Percentiles rank a stretch among this genome's conserved stretches.
phyloP scores from a whole-genome alignment of 83 land plant species.

The Isoetes engelmannii region DNA sequence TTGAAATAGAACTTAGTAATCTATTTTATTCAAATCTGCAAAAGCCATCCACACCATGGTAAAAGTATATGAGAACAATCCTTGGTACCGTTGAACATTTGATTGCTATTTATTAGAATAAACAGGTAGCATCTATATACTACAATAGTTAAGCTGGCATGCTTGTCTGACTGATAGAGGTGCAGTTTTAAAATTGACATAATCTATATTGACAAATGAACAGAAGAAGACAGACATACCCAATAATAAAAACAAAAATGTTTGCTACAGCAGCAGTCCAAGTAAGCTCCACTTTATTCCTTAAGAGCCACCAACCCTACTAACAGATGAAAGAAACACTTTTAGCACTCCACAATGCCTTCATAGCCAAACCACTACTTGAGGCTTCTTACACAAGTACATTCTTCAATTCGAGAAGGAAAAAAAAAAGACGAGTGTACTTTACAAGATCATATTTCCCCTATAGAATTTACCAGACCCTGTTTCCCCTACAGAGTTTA shows the following conservation, averaged over 20 bases:
- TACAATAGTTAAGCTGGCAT: too few species aligned
- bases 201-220: too few species aligned
- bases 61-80: too few species aligned
- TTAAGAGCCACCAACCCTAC: constrained; percentile 95
- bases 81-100: too few species aligned
- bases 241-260: constrained; percentile 21
- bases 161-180: too few species aligned
- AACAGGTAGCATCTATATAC: too few species aligned
- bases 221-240: constrained; percentile 9
- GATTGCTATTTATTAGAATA: too few species aligned
- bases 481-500: background rate
- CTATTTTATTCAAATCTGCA: too few species aligned
- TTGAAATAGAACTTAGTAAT: background rate
- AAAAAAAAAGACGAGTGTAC: background rate
- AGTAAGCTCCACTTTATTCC: constrained; percentile 52
- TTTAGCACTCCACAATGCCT: background rate
- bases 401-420: background rate
- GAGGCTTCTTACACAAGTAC: background rate
- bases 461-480: background rate
- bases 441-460: background rate
- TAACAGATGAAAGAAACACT: background rate
- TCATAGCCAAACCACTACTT: background rate
- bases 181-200: too few species aligned
- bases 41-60: constrained; percentile 1
- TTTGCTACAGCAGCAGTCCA: constrained; percentile 36